A percentile compares a stretch with the other conserved stretches of the same genome.
Evolutionary conservation across 2,329 filamentous ascomycete species (phyloP).

Genomic region (Aspergillus quadrilineatus): DNA sequence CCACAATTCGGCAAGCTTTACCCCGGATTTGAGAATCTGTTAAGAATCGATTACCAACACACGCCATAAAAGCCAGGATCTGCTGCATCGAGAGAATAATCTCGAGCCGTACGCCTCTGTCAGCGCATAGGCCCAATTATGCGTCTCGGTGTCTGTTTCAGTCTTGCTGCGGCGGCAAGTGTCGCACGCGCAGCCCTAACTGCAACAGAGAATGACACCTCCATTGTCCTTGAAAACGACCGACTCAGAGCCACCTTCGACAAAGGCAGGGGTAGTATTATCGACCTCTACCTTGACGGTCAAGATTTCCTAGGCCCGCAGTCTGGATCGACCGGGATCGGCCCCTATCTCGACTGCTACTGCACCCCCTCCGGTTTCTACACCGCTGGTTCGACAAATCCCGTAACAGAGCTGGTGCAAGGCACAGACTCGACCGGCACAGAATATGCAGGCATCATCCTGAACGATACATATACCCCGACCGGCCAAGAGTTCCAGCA

Average conservation of each 20-base stretch:
- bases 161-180: constrained; percentile 11
- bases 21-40: neutral
- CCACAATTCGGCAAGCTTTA: constrained; percentile 9
- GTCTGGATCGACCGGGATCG: constrained; percentile 50
- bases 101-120: neutral
- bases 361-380: constrained; percentile 60
- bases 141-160: neutral
- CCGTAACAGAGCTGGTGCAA: constrained; percentile 52
- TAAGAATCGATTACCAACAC: neutral
- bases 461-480: constrained; percentile 58
- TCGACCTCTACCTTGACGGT: constrained; percentile 46
- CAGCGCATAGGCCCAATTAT: neutral
- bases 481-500: constrained; percentile 62
- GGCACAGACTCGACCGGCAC: constrained; percentile 53
- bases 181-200: constrained; percentile 19
- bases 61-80: neutral
- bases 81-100: neutral
- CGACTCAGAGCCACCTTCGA: constrained; percentile 46
- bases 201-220: constrained; percentile 20
- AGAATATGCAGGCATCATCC: constrained; percentile 58
- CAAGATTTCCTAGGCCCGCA: constrained; percentile 54
- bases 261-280: constrained; percentile 45
- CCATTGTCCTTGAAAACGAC: constrained; percentile 43
- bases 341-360: constrained; percentile 64
- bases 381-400: constrained; percentile 54